Evolutionary conservation across 495 filamentous ascomycete species (phyloP), one percentile per base, ranked within the genome.

Genomic region (Niebla homalea): DNA sequence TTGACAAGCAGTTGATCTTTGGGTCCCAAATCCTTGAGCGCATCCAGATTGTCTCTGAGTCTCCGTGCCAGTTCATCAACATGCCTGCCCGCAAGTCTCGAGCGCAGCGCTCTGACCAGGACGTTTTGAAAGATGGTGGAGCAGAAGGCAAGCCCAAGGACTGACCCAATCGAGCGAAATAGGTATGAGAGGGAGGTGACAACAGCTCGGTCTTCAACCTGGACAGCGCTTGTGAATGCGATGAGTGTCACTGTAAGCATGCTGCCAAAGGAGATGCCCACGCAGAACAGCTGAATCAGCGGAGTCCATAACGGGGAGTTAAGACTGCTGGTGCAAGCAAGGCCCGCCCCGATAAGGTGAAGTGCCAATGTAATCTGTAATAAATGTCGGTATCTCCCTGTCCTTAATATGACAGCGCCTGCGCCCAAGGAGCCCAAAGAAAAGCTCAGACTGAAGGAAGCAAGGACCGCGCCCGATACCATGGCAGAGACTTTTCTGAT

Each of bases 151-250:
- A 93, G 77, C 15, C 89, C 89, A 40, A 94, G 78, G 0, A 85
- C 88, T 21, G 78, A 78, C 6, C 89, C 89, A 0, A 87, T 87
- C 12, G 81, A 82, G 29, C 85, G 80, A 63, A 87, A 89, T 10
- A 82, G 81, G 56, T 88, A 94, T 0, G 81, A 89, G 1, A 85
- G 81, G 0, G 84, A 87, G 2, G 89, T 94, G 52, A 89, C 77
- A 29, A 92, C 83, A 6, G 89, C 89, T 60, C 94, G 89, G 48
- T 90, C 74, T 14, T 81, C 67, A 61, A 87, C 84, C 45, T 87
- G 80, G 23, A 94, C 88, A 0, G 87, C 80, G 4, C 83, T 77
- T 22, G 94, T 86, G 40, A 88, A 77, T 0, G 85, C 82, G 8
- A 94, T 71, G 23, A 94, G 69, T 0, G 84, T 87, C 23, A 87